These are phyloP conservation scores for Aspergillus cristatus DNA, from an alignment of 495 filamentous ascomycete genomes.

Conservation along the genomic window DNA sequence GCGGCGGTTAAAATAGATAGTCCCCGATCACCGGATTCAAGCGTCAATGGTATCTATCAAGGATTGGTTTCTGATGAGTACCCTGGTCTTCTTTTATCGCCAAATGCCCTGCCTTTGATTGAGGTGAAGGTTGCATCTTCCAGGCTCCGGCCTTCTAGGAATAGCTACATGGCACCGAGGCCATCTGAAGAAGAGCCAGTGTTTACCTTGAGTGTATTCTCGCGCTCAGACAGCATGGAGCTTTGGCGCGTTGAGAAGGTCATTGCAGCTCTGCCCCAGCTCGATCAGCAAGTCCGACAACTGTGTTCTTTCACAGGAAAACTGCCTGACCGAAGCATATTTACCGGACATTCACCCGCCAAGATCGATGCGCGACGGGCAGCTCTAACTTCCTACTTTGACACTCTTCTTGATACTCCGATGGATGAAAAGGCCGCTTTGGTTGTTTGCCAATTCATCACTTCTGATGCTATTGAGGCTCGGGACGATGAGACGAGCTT, in stretches of 20 bases:
- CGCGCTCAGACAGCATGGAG: conserved; percentile 66
- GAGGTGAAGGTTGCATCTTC: conserved; percentile 84
- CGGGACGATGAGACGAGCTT: conserved; percentile 52
- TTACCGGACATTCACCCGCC: conserved; percentile 87
- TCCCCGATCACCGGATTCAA: conserved; percentile 16
- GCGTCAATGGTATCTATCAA: conserved; percentile 39
- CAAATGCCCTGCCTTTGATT: conserved; percentile 81
- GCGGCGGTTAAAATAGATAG: conserved; percentile 30
- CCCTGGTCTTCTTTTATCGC: conserved; percentile 73
- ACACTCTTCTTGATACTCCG: conserved; percentile 68
- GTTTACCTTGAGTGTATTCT: conserved; percentile 80
- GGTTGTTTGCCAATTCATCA: conserved; percentile 79
- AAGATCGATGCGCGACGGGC: conserved; percentile 82
- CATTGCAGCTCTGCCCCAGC: conserved; percentile 63
- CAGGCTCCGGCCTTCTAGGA: conserved; percentile 80
- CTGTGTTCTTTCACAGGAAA: conserved; percentile 55
- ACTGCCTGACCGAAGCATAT: conserved; percentile 77
- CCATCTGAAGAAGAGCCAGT: conserved; percentile 78
- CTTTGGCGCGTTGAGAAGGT: conserved; percentile 94
- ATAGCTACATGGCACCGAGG: conserved; percentile 64
- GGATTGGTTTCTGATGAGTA: conserved; percentile 76
- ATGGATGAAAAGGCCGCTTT: conserved; percentile 74
- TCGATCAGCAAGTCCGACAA: conserved; percentile 73
- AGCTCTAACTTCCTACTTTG: conserved; percentile 77
- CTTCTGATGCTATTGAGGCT: conserved; percentile 73